Base-by-base conservation (phyloP, 805 yeast genomes). In the Cyberlindnera euphorbiae region DNA sequence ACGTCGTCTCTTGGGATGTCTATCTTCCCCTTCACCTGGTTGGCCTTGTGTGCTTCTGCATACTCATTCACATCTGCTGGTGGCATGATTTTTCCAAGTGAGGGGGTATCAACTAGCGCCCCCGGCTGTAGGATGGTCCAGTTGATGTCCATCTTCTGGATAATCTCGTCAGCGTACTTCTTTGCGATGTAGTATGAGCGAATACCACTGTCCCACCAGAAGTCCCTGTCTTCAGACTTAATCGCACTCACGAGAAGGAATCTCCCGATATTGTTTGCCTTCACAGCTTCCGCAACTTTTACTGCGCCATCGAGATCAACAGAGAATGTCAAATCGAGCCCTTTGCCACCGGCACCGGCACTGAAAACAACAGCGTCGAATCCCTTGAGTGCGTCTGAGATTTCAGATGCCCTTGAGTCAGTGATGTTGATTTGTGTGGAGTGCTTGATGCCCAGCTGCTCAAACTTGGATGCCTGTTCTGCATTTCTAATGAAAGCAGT, bases 281-380 rank as follows among this genome's bases (percentile, higher is more conserved):
- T 67, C 8, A 76, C 62, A 1, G 79, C 82, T 49, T 77, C 82
- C 38, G 71, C 63, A 2, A 70, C 64, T 50, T 74, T 73, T 22
- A 74, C 73, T 8, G 79, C 77, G 4, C 79, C 79, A 50, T 78
- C 83, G 40, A 77, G 59, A 47, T 79, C 85, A n/a, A 78, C 72
- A 16, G 67, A 60, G 34, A 76, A 60, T 2, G 71, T 64, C 26
- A 60, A 46, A 17, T 60, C 67, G 7, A 68, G 46, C 12, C 73
- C 71, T 30, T 69, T 69, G 3, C 82, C 83, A 14, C 75, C 79
- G 3, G 81, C 75, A 8, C 84, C 84, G 0, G 81, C 83, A 26
- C 72, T 59, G 60, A 77, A 75, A 1, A 79, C 74, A 5, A 78
- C 75, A 8, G 77, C 76, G 45, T 74, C 75, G 25, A 62, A 65